Conservation (phyloP, 306 rosid species). For the Fagus crenata region DNA sequence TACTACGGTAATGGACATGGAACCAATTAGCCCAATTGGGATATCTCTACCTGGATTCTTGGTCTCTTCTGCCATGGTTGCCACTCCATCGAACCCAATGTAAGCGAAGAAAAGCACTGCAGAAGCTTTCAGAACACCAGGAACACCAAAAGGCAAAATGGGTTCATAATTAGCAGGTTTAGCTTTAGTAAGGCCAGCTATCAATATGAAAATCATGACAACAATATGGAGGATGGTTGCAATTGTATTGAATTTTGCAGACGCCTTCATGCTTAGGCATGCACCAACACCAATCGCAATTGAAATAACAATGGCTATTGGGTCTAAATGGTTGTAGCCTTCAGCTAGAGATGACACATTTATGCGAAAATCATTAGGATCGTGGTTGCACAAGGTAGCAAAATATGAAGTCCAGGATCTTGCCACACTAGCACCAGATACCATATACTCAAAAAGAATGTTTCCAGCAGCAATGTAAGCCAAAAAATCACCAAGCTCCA, state of each 20-base stretch:
- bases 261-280: constrained; percentile 26
- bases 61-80: constrained; percentile 33
- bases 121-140: constrained; percentile 31
- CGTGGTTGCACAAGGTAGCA: constrained; percentile 31
- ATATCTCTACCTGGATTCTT: constrained; percentile 28
- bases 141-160: constrained; percentile 14
- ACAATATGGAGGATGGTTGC: constrained; percentile 25
- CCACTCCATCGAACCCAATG: constrained; percentile 28
- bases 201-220: constrained; percentile 23
- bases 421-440: constrained; percentile 31
- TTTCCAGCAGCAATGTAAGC: constrained; percentile 33
- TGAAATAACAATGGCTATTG: constrained; percentile 28
- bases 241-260: constrained; percentile 30
- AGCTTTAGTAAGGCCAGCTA: constrained; percentile 20
- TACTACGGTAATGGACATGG: constrained; percentile 21
- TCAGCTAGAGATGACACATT: constrained; percentile 19
- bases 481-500: constrained; percentile 35
- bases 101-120: constrained; percentile 31
- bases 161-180: constrained; percentile 20
- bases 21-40: constrained; percentile 30
- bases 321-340: constrained; percentile 30
- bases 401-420: constrained; percentile 41
- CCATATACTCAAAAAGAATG: constrained; percentile 30
- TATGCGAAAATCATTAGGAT: constrained; percentile 30
- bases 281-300: constrained; percentile 20